Evolutionary conservation across 306 rosid species (phyloP).

Genomic region (Rosa multiflora): DNA sequence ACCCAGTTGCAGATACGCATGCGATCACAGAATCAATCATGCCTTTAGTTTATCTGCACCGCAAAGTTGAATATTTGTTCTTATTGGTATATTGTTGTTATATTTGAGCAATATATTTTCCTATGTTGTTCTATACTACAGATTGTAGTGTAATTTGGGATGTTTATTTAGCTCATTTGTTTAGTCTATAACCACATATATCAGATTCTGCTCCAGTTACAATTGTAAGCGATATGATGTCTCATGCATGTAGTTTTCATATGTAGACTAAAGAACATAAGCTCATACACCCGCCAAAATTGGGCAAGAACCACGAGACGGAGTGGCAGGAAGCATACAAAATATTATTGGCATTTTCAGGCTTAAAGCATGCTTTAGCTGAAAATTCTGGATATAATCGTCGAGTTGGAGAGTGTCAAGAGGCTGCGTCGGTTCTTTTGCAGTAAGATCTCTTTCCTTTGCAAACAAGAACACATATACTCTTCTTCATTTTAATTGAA

Average conservation of each 20-base stretch:
- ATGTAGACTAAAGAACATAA: slow-evolving; percentile 74
- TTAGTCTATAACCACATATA: slow-evolving; percentile 1
- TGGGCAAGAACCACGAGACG: slow-evolving; percentile 31
- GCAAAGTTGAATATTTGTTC: background rate
- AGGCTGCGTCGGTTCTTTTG: slow-evolving; percentile 76
- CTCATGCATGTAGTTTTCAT: slow-evolving; percentile 34
- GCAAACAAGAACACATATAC: background rate
- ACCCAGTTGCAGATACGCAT: background rate
- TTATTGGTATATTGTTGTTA: background rate
- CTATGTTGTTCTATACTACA: background rate
- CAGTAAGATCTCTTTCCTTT: slow-evolving; percentile 44
- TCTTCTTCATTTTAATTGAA: slow-evolving; percentile 3
- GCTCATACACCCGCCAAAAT: slow-evolving; percentile 52
- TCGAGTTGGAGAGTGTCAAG: slow-evolving; percentile 88
- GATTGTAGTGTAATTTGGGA: background rate
- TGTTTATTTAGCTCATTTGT: background rate
- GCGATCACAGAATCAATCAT: background rate
- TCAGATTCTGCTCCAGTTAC: slow-evolving; percentile 13
- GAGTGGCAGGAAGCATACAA: slow-evolving; percentile 49
- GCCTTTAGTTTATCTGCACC: background rate
- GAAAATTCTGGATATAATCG: slow-evolving; percentile 77
- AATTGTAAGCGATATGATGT: slow-evolving; percentile 18
- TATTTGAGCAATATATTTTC: background rate
- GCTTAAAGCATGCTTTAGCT: slow-evolving; percentile 83
- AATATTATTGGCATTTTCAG: slow-evolving; percentile 88